Evolutionary conservation across 495 filamentous ascomycete species (phyloP), one percentile per base, ranked within the genome.

Genomic region (Astrocystis sublimbata): DNA sequence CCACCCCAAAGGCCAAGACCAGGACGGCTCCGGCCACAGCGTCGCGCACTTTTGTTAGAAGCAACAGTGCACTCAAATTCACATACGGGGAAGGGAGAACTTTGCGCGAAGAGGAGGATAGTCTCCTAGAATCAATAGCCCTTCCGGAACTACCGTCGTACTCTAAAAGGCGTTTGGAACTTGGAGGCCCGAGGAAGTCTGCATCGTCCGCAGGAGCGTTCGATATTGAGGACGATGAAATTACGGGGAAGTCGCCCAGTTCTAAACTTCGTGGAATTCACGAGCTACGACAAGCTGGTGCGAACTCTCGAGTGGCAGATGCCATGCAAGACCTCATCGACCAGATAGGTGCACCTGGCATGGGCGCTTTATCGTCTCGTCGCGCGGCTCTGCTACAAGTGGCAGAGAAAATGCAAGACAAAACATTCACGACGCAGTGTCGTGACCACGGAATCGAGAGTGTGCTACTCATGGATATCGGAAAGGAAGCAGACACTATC

Each of bases 251-350:
- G 52, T 87, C 97, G 60, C 85, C 89, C 50, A 94, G 88, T 63
- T 72, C 70, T 28, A 72, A 72, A 51, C 65, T 72, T 4, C 65
- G 65, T 31, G 56, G 70, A 58, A 89, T 97, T 35, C 92, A 98
- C 69, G 94, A 98, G 71, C 80, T 98, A 43, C 84, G 92, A 63
- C 89, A 92, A 64, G 87, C 92, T 40, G 94, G 94, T 7, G 87
- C 88, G 23, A 96, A 93, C 71, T 88, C 86, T 50, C 88, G 92
- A 19, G 92, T 96, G 59, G 75, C 88, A 6, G 86, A 91, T 65
- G 89, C 92, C 50, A 81, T 96, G 53, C 90, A 93, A 66, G 87
- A 91, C 51, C 79, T 96, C 9, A 81, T 96, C 60, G 92, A 96
- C 59, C 90, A 96, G 61, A 89, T 98, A 63, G 87, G 90, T 52